phyloP scores from a whole-genome alignment of 148 eudicot species.

The Rhododendron molle region DNA sequence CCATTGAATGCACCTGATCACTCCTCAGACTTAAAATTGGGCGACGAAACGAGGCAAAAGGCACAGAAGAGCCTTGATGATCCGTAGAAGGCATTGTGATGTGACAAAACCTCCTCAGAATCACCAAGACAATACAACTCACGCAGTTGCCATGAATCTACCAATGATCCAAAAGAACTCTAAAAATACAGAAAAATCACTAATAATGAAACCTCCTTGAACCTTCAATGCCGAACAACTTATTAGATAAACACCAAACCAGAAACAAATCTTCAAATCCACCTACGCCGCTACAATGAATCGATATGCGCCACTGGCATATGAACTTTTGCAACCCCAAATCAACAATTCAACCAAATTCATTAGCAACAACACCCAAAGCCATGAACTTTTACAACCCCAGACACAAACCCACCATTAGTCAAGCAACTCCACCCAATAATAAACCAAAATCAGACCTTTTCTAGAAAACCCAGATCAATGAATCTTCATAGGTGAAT shows the following conservation, averaged over 20 bases:
- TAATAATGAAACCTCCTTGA: neutral
- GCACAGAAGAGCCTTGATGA: constrained; percentile 33
- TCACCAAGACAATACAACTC: constrained; percentile 21
- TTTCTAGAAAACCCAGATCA: neutral
- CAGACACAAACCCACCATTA: neutral
- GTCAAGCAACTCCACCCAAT: neutral
- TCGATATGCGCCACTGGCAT: neutral
- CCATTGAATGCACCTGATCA: constrained; percentile 50
- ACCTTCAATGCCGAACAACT: neutral
- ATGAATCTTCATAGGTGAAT: neutral
- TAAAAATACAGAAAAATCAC: neutral
- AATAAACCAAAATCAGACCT: neutral
- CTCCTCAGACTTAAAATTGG: constrained; percentile 24
- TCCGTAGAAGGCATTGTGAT: constrained; percentile 42
- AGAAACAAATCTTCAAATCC: neutral
- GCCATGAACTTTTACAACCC: neutral
- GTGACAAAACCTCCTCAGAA: constrained; percentile 19
- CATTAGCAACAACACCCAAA: neutral
- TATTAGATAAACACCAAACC: neutral
- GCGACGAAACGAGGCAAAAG: constrained; percentile 49
- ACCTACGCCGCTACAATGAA: neutral
- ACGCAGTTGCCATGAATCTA: constrained; percentile 3
- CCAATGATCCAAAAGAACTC: neutral
- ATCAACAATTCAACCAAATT: neutral
- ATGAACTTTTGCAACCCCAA: neutral